phyloP scores from a whole-genome alignment of 1,139 yeast species.

The Casaregolazyma lundiana region DNA sequence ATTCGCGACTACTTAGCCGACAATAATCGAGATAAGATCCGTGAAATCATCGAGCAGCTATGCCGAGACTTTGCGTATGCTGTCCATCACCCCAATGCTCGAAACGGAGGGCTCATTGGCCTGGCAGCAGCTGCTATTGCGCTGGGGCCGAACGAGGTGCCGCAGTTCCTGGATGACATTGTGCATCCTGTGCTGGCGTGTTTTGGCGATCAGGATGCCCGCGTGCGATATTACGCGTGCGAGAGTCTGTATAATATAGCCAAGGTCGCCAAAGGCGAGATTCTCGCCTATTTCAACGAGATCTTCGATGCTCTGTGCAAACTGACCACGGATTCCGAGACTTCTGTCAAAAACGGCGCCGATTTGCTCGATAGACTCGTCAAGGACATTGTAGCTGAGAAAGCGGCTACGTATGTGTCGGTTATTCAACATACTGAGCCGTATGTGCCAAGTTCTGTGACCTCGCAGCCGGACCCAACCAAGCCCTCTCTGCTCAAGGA shows the following conservation, averaged over 20 bases:
- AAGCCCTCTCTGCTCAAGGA: constrained; percentile 27
- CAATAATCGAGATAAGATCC: constrained; percentile 65
- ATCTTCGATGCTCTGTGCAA: constrained; percentile 87
- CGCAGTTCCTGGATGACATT: constrained; percentile 73
- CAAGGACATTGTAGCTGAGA: constrained; percentile 93
- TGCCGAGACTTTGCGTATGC: constrained; percentile 71
- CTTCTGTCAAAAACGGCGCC: constrained; percentile 93
- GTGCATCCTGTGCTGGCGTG: constrained; percentile 93
- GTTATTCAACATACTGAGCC: constrained; percentile 42
- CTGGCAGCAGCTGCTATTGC: constrained; percentile 78
- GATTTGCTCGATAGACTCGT: constrained; percentile 85
- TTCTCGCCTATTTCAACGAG: constrained; percentile 84
- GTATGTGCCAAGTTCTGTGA: constrained; percentile 3
- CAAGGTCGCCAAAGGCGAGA: constrained; percentile 94
- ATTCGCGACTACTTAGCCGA: constrained; percentile 68
- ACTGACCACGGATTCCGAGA: constrained; percentile 86
- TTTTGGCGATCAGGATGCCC: constrained; percentile 93
- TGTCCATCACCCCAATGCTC: constrained; percentile 68
- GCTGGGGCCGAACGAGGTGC: constrained; percentile 64
- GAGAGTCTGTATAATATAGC: constrained; percentile 95
- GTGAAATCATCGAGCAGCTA: constrained; percentile 60
- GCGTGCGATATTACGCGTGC: constrained; percentile 95
- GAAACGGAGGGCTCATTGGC: constrained; percentile 74
- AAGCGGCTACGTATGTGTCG: constrained; percentile 88
- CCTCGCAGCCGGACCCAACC: constrained; percentile 21